Base-by-base conservation (phyloP, 257 asterid genomes). In the Nicotiana paniculata region DNA sequence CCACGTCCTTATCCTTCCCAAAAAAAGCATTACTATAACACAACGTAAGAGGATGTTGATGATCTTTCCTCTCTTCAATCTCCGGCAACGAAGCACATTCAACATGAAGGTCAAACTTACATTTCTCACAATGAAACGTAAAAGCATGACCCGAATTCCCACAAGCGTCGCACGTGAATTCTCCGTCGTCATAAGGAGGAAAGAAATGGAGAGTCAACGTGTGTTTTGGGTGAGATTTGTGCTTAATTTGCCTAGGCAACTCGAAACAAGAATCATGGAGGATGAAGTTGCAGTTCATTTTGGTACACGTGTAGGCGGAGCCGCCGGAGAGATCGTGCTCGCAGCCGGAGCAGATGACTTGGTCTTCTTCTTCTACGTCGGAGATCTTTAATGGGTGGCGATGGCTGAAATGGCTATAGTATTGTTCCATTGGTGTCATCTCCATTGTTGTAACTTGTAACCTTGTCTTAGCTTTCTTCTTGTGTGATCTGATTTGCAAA, bases 11-110 rank as follows among this genome's bases (percentile, higher is more conserved):
- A 4, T 70, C 48, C 15, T 21, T 75, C 9, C 79, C 43, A 8
- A 26, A 1, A 53, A 65, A 79, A 3, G 84, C 51, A 2, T 63
- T 9, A 8, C 78, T 6, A 54, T 86, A 86, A 37, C 55, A 26
- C 18, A 90, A 66, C 35, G 77, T 57, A 2, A 90, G 84, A 30
- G 82, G 74, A 75, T 90, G 92, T 10, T 84, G 35, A 76, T 90
- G 92, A 63, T 88, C 89, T 68, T 82, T 85, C 43, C 86, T 84
- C 0, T 65, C 51, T 70, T 87, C 91, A 0, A 84, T 37, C 26
- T 90, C 92, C 1, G 92, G 88, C 86, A 90, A 68, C 4, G 63
- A 72, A 1, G 93, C 89, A 81, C 93, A 90, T 35, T 72, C 85
- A 10, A 90, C 89, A 4, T 88, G 91, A 75, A 90, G 82, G n/a